Base-by-base conservation (phyloP, 176 grass and related monocot species). In the Aegilops tauschii region DNA sequence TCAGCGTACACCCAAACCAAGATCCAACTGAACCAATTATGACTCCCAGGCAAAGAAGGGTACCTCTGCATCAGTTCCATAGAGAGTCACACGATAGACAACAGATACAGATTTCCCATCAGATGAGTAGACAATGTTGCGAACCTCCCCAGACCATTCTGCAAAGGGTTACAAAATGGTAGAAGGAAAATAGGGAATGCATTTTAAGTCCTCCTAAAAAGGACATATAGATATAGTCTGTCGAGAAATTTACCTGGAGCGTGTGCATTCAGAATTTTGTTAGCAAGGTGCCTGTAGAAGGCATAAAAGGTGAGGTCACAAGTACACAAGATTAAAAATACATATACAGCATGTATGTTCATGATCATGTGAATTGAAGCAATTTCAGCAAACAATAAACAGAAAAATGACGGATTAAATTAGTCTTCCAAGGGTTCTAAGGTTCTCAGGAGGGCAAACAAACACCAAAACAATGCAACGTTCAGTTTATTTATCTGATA, bases 61-160 rank as follows among this genome's bases (percentile, higher is more conserved):
- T 94, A 98, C 96, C 96, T 96, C 97, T 12, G 97, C 90, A 88
- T 99, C 97, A 73, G 87, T 94, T 61, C 97, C 94, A 89, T 96
- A 86, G 59, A 99, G 92, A 73, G 92, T 99, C 28, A 99, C 92
- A 35, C 92, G 94, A 74, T 96, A 99, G 80, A 99, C 92, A 80
- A 98, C 94, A 84, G 94, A 90, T 74, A 96, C 94, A 49, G 94
- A 93, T 62, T 92, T 90, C 62, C 90, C 90, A 50, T 94, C 94
- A 83, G 92, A 84, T 70, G 94, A 96, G 72, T 96, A 96, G 69
- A 94, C 80, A 80, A 96, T 93, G 83, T 28, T 96, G 71, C 94
- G 84, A 70, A 99, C 84, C 69, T 99, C 94, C 20, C 94, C 97
- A 69, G 94, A 99, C 97, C 94, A 99, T 82, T 96, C 96, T 98